Evolutionary conservation across 2,329 filamentous ascomycete genomes (phyloP).

Genomic region (Penicillium sp.): DNA sequence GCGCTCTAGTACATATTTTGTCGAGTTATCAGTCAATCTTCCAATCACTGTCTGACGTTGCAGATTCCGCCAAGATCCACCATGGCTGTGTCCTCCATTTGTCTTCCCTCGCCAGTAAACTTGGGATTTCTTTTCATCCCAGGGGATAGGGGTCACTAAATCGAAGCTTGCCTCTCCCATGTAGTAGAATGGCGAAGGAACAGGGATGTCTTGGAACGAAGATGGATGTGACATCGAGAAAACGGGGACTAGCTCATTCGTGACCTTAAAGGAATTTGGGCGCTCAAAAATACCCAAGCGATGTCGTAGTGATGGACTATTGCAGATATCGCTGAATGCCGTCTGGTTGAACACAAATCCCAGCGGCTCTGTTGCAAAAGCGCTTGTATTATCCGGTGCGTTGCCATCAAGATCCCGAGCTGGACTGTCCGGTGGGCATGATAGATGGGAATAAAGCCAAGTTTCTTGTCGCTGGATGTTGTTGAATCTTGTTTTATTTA

Average conservation of each 20-base stretch:
- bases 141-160: not conserved
- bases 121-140: conserved; percentile 53
- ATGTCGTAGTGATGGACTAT: conserved; percentile 12
- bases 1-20: conserved; percentile 35
- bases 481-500: conserved; percentile 4
- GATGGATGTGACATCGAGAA: conserved; percentile 19
- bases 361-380: conserved; percentile 5
- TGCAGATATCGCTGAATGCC: conserved; percentile 15
- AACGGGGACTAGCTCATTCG: conserved; percentile 13
- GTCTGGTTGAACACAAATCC: conserved; percentile 17
- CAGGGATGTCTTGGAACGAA: conserved; percentile 19
- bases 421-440: conserved; percentile 18
- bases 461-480: conserved; percentile 17
- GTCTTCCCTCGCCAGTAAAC: conserved; percentile 95
- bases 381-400: conserved; percentile 1
- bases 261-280: conserved; percentile 15
- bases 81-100: conserved; percentile 81
- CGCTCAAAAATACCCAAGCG: conserved; percentile 12
- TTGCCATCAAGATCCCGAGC: conserved; percentile 8
- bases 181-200: conserved; percentile 20
- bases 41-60: conserved; percentile 81
- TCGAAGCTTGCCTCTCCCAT: conserved; percentile 5
- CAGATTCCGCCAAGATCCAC: conserved; percentile 79
- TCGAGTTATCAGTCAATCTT: conserved; percentile 69
- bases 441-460: conserved; percentile 15